phyloP scores from a whole-genome alignment of 2,329 filamentous ascomycete species.

The Celoporthe dispersa region DNA sequence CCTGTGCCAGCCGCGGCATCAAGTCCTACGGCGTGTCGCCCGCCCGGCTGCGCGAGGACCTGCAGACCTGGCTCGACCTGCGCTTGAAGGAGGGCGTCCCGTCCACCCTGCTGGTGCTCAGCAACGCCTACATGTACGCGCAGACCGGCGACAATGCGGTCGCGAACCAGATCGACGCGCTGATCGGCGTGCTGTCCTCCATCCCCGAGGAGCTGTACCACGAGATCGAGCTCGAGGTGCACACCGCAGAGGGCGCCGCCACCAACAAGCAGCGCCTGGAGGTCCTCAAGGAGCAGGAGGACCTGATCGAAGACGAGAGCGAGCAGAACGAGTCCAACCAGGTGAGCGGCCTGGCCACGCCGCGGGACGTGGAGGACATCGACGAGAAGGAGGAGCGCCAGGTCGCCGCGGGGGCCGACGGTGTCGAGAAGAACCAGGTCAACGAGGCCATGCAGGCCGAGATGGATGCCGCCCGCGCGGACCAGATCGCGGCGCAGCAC shows the following conservation, averaged over 20 bases:
- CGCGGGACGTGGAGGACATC: constrained; percentile 88
- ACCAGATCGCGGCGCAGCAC: constrained; percentile 33
- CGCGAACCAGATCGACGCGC: constrained; percentile 86
- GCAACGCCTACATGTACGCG: constrained; percentile 97
- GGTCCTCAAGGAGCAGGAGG: constrained; percentile 97
- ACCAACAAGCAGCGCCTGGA: constrained; percentile 99
- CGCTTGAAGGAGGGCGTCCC: constrained; percentile 94
- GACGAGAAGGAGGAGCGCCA: constrained; percentile 87
- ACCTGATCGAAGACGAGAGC: constrained; percentile 96
- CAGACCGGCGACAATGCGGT: constrained; percentile 79
- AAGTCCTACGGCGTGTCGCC: constrained; percentile 92
- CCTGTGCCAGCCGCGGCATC: constrained; percentile 88
- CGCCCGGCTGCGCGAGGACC: constrained; percentile 82
- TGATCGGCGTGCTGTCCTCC: constrained; percentile 88
- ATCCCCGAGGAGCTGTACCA: constrained; percentile 99
- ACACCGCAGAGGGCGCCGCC: constrained; percentile 93
- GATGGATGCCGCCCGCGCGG: constrained; percentile 53
- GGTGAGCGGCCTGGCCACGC: constrained; percentile 72
- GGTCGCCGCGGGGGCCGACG: constrained; percentile 48
- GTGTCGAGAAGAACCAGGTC: constrained; percentile 52
- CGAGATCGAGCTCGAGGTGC: constrained; percentile 97
- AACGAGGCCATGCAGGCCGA: constrained; percentile 61
- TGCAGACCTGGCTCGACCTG: constrained; percentile 92
- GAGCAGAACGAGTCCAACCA: constrained; percentile 85
- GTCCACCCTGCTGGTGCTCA: constrained; percentile 90